Percentiles rank a stretch among this genome's conserved stretches.
phyloP scores from a whole-genome alignment of 805 yeast genomes.

The Wickerhamiella musiphila region DNA sequence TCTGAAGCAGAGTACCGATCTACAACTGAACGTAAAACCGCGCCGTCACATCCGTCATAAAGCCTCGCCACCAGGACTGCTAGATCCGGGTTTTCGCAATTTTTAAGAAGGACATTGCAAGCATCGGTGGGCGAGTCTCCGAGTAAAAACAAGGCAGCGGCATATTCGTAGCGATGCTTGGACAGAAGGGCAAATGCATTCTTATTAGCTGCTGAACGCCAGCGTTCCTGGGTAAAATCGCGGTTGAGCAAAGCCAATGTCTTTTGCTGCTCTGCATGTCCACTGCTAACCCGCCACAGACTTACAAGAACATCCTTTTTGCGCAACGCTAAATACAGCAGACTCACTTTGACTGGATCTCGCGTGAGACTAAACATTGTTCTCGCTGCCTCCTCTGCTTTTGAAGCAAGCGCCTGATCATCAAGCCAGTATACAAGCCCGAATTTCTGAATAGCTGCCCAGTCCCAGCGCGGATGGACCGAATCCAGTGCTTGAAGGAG shows the following conservation, averaged over 20 bases:
- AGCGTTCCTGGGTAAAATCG: conserved; percentile 57
- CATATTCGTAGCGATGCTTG: conserved; percentile 71
- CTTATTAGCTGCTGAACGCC: conserved; percentile 80
- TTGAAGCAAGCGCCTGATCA: conserved; percentile 27
- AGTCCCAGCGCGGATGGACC: conserved; percentile 1
- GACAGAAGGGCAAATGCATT: conserved; percentile 84
- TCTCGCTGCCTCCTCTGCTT: conserved; percentile 54
- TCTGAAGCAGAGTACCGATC: conserved; percentile 6
- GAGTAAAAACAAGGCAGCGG: conserved; percentile 74
- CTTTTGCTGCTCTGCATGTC: conserved; percentile 68
- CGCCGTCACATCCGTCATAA: conserved; percentile 39
- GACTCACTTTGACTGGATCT: conserved; percentile 60
- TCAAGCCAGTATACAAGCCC: conserved; percentile 62
- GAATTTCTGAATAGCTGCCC: conserved; percentile 28
- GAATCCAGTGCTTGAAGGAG: conserved; percentile 32
- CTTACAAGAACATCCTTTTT: conserved; percentile 65
- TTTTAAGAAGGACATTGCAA: conserved; percentile 50
- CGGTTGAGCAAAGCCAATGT: conserved; percentile 61
- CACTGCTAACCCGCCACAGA: conserved; percentile 62
- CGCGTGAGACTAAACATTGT: conserved; percentile 44
- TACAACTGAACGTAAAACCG: conserved; percentile 28
- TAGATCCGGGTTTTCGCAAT: conserved; percentile 49
- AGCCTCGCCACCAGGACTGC: conserved; percentile 72
- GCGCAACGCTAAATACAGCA: conserved; percentile 60
- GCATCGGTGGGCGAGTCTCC: conserved; percentile 65